A percentile compares a stretch with the other conserved stretches of the same genome.
Evolutionary conservation across 441 rosid species (phyloP).

Genomic region (Raphanus hybrid): DNA sequence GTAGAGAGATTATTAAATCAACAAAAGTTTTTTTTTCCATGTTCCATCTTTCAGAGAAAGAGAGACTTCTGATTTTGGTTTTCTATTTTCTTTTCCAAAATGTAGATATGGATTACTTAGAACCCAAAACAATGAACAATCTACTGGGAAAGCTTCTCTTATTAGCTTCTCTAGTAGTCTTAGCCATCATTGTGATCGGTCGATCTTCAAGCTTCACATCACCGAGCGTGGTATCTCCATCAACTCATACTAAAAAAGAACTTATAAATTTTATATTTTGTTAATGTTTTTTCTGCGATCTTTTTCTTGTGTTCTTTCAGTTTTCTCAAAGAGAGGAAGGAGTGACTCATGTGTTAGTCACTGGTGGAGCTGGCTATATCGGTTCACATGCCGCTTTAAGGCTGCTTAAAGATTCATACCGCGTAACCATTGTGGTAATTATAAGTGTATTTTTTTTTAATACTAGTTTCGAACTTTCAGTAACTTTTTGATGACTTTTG

Average conservation of each 20-base stretch:
- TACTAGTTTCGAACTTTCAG: not conserved
- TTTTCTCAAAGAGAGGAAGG: conserved; percentile 72
- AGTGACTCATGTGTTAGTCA: conserved; percentile 83
- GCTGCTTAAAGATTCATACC: conserved; percentile 65
- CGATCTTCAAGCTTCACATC: conserved; percentile 66
- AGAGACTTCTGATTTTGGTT: not conserved
- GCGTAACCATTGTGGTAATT: conserved; percentile 46
- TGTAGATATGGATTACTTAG: conserved; percentile 80
- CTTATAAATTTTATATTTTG: not conserved
- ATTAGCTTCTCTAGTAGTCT: conserved; percentile 65
- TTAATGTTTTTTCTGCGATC: conserved; percentile 12
- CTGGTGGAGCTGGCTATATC: conserved; percentile 96
- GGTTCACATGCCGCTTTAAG: conserved; percentile 69
- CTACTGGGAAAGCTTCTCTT: conserved; percentile 70
- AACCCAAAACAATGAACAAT: conserved; percentile 72
- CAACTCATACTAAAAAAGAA: not conserved
- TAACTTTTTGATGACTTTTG: not conserved
- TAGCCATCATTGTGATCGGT: conserved; percentile 82
- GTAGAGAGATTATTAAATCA: conserved; percentile 3
- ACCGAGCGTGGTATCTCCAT: conserved; percentile 61
- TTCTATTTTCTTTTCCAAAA: not conserved
- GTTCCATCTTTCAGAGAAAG: not conserved
- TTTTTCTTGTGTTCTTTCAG: conserved; percentile 35
- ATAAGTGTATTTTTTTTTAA: not conserved
- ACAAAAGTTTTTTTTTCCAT: not conserved